phyloP scores from a whole-genome alignment of 2,329 filamentous ascomycete genomes.

The Scytalidium sp. region DNA sequence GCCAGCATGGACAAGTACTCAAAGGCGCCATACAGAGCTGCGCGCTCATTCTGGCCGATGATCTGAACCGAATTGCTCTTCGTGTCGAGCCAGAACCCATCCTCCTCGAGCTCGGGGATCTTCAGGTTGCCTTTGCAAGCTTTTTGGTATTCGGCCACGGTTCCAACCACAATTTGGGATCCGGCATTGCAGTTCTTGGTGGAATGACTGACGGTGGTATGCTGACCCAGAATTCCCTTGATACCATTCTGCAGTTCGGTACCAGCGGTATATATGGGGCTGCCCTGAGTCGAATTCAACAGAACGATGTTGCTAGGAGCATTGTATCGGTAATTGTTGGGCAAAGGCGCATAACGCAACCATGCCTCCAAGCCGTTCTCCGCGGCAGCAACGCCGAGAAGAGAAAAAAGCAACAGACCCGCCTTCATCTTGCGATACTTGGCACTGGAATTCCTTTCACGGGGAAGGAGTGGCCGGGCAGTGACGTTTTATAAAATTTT shows the following conservation, averaged over 20 bases:
- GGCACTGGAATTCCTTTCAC: not conserved
- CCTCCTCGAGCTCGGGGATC: conserved; percentile 42
- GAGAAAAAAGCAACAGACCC: not conserved
- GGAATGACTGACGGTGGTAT: conserved; percentile 32
- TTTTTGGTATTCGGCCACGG: conserved; percentile 38
- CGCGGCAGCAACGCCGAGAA: conserved; percentile 29
- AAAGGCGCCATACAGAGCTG: conserved; percentile 66
- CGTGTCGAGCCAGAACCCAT: conserved; percentile 60
- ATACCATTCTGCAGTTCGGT: conserved; percentile 58
- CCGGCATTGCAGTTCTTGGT: conserved; percentile 18
- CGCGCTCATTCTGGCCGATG: conserved; percentile 63
- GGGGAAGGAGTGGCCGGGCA: not conserved
- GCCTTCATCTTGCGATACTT: not conserved
- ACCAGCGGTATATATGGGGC: conserved; percentile 58
- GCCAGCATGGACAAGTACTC: conserved; percentile 65
- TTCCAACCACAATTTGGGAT: conserved; percentile 45
- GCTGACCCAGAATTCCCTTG: conserved; percentile 51
- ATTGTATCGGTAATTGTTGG: conserved; percentile 32
- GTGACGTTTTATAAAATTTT: not conserved
- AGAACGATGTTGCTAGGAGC: conserved; percentile 48
- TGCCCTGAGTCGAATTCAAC: conserved; percentile 50
- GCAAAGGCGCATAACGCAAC: conserved; percentile 60
- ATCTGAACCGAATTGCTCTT: conserved; percentile 49
- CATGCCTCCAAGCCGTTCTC: conserved; percentile 62
- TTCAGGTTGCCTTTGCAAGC: conserved; percentile 30